Evolutionary conservation across 352 stramenopile genomes (phyloP), one percentile per base, ranked within the genome.

Genomic region (Phytopythium kandeliae): DNA sequence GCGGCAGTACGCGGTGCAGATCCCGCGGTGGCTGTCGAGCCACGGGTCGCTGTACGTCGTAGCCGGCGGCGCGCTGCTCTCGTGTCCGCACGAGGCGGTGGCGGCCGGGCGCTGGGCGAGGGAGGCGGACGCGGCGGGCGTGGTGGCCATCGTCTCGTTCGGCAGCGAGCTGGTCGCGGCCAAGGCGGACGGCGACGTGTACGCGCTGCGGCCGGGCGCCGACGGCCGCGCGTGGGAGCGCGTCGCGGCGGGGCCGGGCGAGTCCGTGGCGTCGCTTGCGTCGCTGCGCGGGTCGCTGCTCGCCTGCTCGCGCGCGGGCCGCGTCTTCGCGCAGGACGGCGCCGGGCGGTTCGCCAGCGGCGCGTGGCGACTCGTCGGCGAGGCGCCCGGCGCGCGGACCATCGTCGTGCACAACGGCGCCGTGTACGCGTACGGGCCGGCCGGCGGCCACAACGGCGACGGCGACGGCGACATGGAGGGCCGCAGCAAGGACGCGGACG

Each of bases 371-470:
- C 46, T 78, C 41, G 56, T 92, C 12, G 72, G 67, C 21, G 44
- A 68, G 22, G 67, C 84, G 0, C 45, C 65, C 15, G 70, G 62
- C 24, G 74, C 67, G 33, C 62, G 57, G 4, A 58, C 63, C 6
- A 89, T 94, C 43, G 70, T 62, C 2, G 61, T 90, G n/a, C 79
- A 89, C 73, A 86, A 90, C 55, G 67, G 72, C 3, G 86, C 69
- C 42, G 44, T 92, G 48, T 92, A 91, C 57, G 80, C 68, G 4
- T 62, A 67, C 49, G 68, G 54, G n/a, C 50, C 56, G 4, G 42
- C n/a, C n/a, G n/a, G n/a, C n/a, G n/a, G n/a, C n/a, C n/a, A n/a
- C n/a, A n/a, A n/a, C n/a, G n/a, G n/a, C n/a, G n/a, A n/a, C n/a
- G n/a, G n/a, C n/a, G n/a, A n/a, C n/a, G n/a, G n/a, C n/a, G n/a